phyloP scores from a whole-genome alignment of 768 basidiomycete genomes.

The Tricholoma hemisulphureum region DNA sequence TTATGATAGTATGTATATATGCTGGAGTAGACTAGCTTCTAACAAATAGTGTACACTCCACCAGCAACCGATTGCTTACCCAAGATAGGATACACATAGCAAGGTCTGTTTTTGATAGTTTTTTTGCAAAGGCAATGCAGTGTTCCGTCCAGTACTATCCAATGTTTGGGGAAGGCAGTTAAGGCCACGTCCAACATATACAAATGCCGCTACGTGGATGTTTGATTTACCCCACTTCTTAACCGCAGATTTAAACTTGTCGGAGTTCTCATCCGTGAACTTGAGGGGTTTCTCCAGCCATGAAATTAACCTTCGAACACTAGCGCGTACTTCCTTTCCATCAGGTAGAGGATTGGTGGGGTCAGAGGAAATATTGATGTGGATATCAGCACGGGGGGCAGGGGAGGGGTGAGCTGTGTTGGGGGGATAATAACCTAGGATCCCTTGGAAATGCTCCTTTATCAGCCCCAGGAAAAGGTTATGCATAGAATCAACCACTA shows the following conservation, averaged over 20 bases:
- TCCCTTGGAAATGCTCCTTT: conserved; percentile 18
- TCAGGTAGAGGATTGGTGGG: conserved; percentile 1
- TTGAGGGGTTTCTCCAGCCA: background rate
- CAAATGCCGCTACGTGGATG: background rate
- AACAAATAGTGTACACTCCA: no score
- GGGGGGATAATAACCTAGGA: conserved; percentile 21
- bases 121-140: background rate
- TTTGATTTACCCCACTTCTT: background rate
- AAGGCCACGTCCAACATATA: conserved; percentile 5
- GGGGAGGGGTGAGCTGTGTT: background rate
- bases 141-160: background rate
- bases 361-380: background rate
- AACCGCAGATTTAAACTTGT: background rate
- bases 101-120: background rate
- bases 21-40: no score
- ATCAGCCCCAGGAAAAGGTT: conserved; percentile 21
- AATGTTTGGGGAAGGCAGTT: background rate
- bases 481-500: conserved; percentile 34
- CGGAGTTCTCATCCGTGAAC: background rate
- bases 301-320: background rate
- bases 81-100: background rate
- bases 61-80: background rate
- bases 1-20: no score
- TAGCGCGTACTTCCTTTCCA: background rate
- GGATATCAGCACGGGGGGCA: background rate